A percentile compares a stretch with the other conserved stretches of the same genome.
These are phyloP conservation scores for Trichosporon coremiiforme DNA, from an alignment of 1,284 basidiomycete genomes.

Conservation along the genomic window DNA sequence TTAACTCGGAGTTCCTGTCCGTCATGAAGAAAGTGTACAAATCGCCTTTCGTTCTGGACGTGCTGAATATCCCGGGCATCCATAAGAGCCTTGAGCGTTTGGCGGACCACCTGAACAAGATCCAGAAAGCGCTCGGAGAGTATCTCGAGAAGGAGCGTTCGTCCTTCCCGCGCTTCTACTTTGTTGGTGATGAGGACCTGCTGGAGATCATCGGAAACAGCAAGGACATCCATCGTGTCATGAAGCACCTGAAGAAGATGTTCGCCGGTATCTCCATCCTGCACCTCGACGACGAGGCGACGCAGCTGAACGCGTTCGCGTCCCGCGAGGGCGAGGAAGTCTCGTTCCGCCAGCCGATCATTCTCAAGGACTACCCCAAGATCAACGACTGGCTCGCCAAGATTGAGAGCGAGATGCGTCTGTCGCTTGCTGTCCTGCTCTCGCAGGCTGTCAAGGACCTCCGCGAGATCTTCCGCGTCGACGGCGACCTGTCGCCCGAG, in stretches of 20 bases:
- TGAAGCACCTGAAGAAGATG: slow-evolving; percentile 99
- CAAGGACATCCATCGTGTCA: slow-evolving; percentile 94
- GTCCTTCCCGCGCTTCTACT: slow-evolving; percentile 99
- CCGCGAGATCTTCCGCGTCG: slow-evolving; percentile 68
- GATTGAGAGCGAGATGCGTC: slow-evolving; percentile 91
- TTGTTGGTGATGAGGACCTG: slow-evolving; percentile 98
- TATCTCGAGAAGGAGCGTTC: slow-evolving; percentile 96
- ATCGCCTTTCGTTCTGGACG: slow-evolving; percentile 94
- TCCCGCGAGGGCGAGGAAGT: slow-evolving; percentile 96
- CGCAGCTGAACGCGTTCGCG: slow-evolving; percentile 73
- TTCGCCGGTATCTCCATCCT: slow-evolving; percentile 95
- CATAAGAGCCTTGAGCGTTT: slow-evolving; percentile 97
- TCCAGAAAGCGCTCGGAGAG: slow-evolving; percentile 98
- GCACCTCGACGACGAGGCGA: slow-evolving; percentile 82
- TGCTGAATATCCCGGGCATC: slow-evolving; percentile 92
- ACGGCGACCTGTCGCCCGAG: slow-evolving; percentile 59
- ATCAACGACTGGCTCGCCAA: slow-evolving; percentile 98
- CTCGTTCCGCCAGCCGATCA: slow-evolving; percentile 75
- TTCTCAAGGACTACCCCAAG: slow-evolving; percentile 89
- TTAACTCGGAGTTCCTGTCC: slow-evolving; percentile 96
- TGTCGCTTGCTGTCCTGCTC: slow-evolving; percentile 69
- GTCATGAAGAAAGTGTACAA: slow-evolving; percentile 99
- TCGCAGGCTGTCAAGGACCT: slow-evolving; percentile 58
- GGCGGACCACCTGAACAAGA: slow-evolving; percentile 93
- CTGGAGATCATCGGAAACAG: slow-evolving; percentile 99